Evolutionary conservation across 768 basidiomycete genomes (phyloP), one percentile per base, ranked within the genome.

Genomic region (Boletus edulis): DNA sequence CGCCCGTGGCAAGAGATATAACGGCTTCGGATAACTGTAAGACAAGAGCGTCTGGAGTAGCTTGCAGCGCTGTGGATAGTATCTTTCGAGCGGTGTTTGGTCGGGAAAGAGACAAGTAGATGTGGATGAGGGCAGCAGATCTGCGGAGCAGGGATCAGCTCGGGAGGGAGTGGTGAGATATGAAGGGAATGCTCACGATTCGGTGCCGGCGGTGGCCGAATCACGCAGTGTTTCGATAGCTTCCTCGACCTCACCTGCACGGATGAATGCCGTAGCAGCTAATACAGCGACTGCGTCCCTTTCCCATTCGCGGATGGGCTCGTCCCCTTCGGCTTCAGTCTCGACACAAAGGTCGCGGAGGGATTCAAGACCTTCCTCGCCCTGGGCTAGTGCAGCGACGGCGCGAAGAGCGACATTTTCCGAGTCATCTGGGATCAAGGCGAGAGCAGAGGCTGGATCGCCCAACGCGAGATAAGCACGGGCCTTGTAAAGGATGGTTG

Each of bases 81-180:
- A 91, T 87, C 65, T 86, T 89, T 72, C 86, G 89, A 27, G 94
- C 94, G 38, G 94, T 81, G 73, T 91, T 93, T 34, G 86, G 76
- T 40, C 94, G 86, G 69, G 90, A 82, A 54, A 95, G 91, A n/a
- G 91, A 91, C 37, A 98, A 83, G 67, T 94, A 91, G 48, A 96
- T 83, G 66, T 96, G 91, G 13, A 89, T 84, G 45, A 89, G 83
- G 42, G 93, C 72, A 5, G 92, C 88, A 35, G 91, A 86, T 40
- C 94, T 96, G 61, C 20, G 35, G 14, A 52, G 51, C 4, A 24
- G 24, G 34, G 29, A 45, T 51, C 29, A 47, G 45, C 27, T 31
- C 39, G 31, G n/a, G 24, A 29, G 20, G 27, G 43, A 32, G 11
- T 32, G 43, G 44, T n/a, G 18, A 45, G 39, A 39, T 20, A 14